Percentiles rank a stretch among this genome's conserved stretches.
These are phyloP conservation scores for Quercus wislizeni DNA, from an alignment of 306 rosid species.

Conservation along the genomic window DNA sequence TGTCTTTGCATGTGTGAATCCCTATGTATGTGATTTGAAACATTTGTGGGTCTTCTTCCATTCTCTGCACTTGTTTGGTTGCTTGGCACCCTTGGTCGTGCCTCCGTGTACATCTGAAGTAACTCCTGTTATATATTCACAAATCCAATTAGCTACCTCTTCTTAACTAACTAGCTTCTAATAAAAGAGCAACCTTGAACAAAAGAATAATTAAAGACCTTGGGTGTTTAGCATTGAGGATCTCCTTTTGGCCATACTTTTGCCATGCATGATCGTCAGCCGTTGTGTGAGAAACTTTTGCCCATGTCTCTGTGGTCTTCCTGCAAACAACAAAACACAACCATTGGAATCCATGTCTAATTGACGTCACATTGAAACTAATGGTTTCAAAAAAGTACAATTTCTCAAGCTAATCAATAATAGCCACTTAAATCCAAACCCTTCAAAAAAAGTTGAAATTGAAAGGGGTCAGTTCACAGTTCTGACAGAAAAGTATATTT, in stretches of 20 bases:
- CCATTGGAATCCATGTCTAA: not conserved
- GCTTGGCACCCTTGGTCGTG: conserved; percentile 65
- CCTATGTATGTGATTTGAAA: conserved; percentile 68
- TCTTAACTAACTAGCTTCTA: not conserved
- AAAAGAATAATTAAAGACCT: conserved; percentile 37
- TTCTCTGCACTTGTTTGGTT: conserved; percentile 61
- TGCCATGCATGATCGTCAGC: conserved; percentile 77
- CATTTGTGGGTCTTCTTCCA: conserved; percentile 38
- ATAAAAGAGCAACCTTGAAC: not conserved
- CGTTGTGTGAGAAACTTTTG: not conserved
- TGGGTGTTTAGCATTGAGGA: conserved; percentile 65
- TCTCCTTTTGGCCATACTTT: conserved; percentile 86
- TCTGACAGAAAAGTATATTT: not conserved
- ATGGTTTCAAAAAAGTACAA: not conserved
- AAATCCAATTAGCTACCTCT: not conserved
- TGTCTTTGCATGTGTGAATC: conserved; percentile 59
- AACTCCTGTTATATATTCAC: conserved; percentile 51
- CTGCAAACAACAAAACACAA: conserved; percentile 33
- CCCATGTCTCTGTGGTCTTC: conserved; percentile 40
- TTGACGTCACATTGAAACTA: not conserved
- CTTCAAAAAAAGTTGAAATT: not conserved
- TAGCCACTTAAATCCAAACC: not conserved
- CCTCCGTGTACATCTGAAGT: conserved; percentile 69
- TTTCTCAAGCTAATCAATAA: not conserved
- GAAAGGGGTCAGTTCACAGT: no score